Evolutionary conservation across 192 early-diverging fungal species (phyloP).

Genomic region (Backusella parvicylindrica): DNA sequence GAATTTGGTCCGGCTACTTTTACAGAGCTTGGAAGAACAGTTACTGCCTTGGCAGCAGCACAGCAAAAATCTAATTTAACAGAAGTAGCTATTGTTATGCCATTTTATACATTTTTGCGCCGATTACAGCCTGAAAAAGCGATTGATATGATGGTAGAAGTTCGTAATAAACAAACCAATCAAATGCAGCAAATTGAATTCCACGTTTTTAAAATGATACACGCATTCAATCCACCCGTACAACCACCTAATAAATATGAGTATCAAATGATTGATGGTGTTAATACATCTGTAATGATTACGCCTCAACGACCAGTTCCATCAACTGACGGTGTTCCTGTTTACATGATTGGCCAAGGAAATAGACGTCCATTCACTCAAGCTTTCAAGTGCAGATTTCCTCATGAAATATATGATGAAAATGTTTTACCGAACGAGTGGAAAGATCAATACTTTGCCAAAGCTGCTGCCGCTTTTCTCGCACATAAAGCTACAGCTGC

Average conservation of each 20-base stretch:
- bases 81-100: slow-evolving; percentile 53
- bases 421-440: slow-evolving; percentile 50
- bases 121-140: slow-evolving; percentile 19
- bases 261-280: background rate
- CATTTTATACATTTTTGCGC: slow-evolving; percentile 48
- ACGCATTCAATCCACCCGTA: slow-evolving; percentile 20
- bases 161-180: slow-evolving; percentile 35
- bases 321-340: slow-evolving; percentile 27
- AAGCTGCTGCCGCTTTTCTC: slow-evolving; percentile 52
- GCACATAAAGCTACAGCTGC: slow-evolving; percentile 38
- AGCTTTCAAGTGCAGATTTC: slow-evolving; percentile 39
- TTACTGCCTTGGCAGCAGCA: slow-evolving; percentile 46
- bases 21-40: slow-evolving; percentile 48
- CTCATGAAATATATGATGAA: slow-evolving; percentile 42
- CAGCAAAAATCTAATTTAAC: slow-evolving; percentile 36
- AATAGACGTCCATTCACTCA: slow-evolving; percentile 42
- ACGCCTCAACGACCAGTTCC: background rate
- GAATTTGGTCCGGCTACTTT: slow-evolving; percentile 51
- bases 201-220: slow-evolving; percentile 36
- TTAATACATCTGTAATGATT: background rate
- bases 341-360: slow-evolving; percentile 53
- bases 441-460: slow-evolving; percentile 56
- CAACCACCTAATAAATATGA: slow-evolving; percentile 15
- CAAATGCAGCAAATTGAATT: slow-evolving; percentile 35
- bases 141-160: slow-evolving; percentile 34